Percentiles rank a stretch among this genome's conserved stretches.
phyloP scores from a whole-genome alignment of 768 basidiomycete species.

The Suillus lakei region DNA sequence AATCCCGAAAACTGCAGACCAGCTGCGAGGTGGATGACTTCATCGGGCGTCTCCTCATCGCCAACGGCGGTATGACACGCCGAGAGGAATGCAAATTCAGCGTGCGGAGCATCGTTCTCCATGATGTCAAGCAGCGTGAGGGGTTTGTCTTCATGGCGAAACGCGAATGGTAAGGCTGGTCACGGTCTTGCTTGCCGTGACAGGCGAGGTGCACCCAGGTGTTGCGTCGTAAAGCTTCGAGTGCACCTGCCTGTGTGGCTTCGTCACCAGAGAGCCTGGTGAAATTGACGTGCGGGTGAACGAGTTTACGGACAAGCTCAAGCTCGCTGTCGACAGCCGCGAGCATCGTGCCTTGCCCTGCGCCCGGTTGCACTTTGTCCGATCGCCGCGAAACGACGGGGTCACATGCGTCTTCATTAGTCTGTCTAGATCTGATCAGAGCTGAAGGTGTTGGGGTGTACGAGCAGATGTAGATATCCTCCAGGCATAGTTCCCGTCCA shows the following conservation, averaged over 20 bases:
- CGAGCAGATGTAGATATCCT: background rate
- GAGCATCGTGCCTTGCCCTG: background rate
- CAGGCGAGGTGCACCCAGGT: slow-evolving; percentile 1
- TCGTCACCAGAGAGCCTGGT: too few relatives aligned
- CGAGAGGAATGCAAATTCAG: slow-evolving; percentile 16
- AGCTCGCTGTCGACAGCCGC: background rate
- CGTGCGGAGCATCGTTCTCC: background rate
- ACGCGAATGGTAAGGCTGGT: too few relatives aligned
- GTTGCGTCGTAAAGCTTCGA: background rate
- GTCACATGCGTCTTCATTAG: background rate
- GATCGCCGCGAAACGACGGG: background rate
- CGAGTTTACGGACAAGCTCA: background rate
- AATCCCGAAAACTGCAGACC: slow-evolving; percentile 25
- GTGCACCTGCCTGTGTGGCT: too few relatives aligned
- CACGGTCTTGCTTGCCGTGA: background rate
- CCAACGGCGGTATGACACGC: slow-evolving; percentile 28
- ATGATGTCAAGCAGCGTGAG: slow-evolving; percentile 5
- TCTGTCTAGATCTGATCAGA: background rate
- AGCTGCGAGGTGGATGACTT: slow-evolving; percentile 25
- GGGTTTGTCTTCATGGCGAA: background rate
- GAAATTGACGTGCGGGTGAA: background rate
- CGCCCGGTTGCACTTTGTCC: background rate
- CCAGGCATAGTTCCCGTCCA: background rate
- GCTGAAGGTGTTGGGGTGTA: background rate
- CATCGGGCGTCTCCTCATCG: slow-evolving; percentile 20